Evolutionary conservation across 73 alveolate species (phyloP), one percentile per base, ranked within the genome.

Genomic region (Vitrella brassicaformis): DNA sequence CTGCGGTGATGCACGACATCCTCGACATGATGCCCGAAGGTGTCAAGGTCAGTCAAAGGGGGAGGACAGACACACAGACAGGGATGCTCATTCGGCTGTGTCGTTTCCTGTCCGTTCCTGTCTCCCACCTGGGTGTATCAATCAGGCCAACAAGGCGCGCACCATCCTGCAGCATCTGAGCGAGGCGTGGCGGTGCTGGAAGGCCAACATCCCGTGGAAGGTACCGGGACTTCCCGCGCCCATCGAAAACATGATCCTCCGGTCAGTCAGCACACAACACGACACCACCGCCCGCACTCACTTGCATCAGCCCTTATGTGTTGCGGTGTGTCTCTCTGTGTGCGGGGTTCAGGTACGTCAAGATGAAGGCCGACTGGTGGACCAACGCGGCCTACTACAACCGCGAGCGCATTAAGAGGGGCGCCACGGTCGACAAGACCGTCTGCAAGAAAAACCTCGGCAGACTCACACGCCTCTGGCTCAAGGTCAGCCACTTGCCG

Each of bases 1-100:
- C 99, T n/a, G 97, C 98, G 18, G 99, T 97, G 39, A 95, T 97
- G 96, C 86, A 93, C 77, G 99, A 96, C 91, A 97, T 97, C 69
- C 88, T 88, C 47, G 99, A 97, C 87, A 97, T 97, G 99, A 97
- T 97, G 99, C 99, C 99, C 19, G 99, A 97, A 85, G 99, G 99
- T 65, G 97, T 97, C 45, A n/a, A n/a, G n/a, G n/a, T n/a, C n/a
- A n/a, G n/a, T n/a, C n/a, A n/a, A n/a, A n/a, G n/a, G n/a, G n/a
- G n/a, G n/a, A n/a, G n/a, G n/a, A n/a, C n/a, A n/a, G n/a, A n/a
- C n/a, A n/a, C n/a, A n/a, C n/a, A n/a, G n/a, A n/a, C n/a, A n/a
- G n/a, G n/a, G n/a, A n/a, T n/a, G n/a, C n/a, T n/a, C n/a, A n/a
- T n/a, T n/a, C n/a, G n/a, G n/a, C n/a, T n/a, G n/a, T n/a, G n/a